A percentile compares a stretch with the other conserved stretches of the same genome.
Evolutionary conservation across 164 flowering plant genomes (phyloP).

Genomic region (Nelumbo lutea): DNA sequence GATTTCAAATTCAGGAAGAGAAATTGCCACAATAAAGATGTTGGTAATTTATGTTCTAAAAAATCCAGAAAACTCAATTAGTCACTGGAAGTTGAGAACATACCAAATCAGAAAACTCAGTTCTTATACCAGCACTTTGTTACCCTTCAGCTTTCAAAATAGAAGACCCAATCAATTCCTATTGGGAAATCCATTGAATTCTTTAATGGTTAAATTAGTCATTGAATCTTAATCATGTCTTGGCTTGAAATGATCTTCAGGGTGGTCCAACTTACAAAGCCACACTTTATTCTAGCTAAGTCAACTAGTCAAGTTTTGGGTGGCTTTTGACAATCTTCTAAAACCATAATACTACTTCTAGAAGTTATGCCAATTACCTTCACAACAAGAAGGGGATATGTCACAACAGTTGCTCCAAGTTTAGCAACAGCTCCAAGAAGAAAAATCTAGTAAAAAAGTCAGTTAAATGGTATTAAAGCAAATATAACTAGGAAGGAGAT

Average conservation of each 20-base stretch:
- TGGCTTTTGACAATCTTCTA: background rate
- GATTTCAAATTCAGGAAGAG: no score
- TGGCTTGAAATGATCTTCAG: background rate
- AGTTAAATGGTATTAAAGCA: background rate
- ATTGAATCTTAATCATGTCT: background rate
- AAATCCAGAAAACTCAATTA: no score
- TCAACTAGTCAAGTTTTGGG: background rate
- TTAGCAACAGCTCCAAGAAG: conserved; percentile 95
- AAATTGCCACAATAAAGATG: no score
- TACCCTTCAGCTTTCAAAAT: no score
- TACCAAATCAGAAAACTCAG: no score
- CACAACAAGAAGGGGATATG: conserved; percentile 95
- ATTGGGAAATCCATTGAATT: background rate
- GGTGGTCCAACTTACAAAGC: background rate
- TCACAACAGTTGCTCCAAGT: conserved; percentile 93
- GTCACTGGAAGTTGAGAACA: no score
- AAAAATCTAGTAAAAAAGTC: conserved; percentile 46
- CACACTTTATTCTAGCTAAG: background rate
- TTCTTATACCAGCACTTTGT: no score
- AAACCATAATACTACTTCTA: background rate
- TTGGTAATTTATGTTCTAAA: no score
- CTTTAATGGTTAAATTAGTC: background rate
- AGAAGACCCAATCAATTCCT: background rate
- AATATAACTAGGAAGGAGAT: background rate
- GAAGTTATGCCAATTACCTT: conserved; percentile 46